Evolutionary conservation across 768 basidiomycete genomes (phyloP).

Genomic region (Tylopilus vinaceipallidus): DNA sequence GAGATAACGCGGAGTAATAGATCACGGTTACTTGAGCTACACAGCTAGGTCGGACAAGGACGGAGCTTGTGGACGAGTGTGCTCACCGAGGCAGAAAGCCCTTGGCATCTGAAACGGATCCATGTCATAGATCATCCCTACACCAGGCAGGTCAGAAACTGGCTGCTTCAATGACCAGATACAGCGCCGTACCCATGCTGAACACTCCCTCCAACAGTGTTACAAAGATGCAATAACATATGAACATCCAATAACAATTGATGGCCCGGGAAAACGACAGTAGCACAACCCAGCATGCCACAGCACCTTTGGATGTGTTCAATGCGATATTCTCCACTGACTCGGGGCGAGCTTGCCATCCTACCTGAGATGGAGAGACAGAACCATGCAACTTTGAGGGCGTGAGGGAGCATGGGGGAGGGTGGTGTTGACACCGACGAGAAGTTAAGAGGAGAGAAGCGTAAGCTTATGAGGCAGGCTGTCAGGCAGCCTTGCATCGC

Average conservation of each 20-base stretch:
- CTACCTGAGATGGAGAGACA: constrained; percentile 54
- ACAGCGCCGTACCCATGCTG: constrained; percentile 49
- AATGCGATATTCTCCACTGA: not conserved
- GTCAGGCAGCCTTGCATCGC: not conserved
- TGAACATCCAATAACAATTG: constrained; percentile 46
- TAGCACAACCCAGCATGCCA: constrained; percentile 50
- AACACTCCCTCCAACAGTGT: constrained; percentile 55
- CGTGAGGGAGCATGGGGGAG: constrained; percentile 49
- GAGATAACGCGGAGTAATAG: constrained; percentile 41
- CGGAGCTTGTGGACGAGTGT: not conserved
- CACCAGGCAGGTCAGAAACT: not conserved
- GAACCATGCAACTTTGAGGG: constrained; percentile 59
- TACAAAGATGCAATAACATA: constrained; percentile 48
- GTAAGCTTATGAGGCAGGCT: not conserved
- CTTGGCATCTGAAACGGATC: constrained; percentile 56
- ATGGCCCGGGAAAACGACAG: constrained; percentile 44
- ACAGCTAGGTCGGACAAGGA: constrained; percentile 13
- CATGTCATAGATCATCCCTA: constrained; percentile 67
- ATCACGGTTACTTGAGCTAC: constrained; percentile 32
- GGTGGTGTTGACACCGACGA: not conserved
- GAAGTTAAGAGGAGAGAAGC: not conserved
- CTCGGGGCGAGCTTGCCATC: not conserved
- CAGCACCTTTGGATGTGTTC: constrained; percentile 38
- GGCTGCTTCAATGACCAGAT: not conserved
- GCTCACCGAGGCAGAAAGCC: constrained; percentile 54